These are phyloP conservation scores for Diospyros lotus DNA, from an alignment of 148 eudicot genomes.

Conservation along the genomic window DNA sequence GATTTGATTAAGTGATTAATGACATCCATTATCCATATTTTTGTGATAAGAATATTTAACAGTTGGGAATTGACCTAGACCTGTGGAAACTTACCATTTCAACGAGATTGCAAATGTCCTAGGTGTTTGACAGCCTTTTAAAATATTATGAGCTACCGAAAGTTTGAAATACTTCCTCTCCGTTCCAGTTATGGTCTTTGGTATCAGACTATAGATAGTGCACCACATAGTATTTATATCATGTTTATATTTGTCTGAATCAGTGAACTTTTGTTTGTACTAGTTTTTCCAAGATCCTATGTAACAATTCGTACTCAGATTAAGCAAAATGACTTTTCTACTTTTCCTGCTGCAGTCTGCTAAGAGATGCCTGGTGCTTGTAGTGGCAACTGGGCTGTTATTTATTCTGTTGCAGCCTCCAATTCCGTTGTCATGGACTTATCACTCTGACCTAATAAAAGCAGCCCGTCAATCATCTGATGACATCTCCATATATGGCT, in stretches of 20 bases:
- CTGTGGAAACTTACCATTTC: neutral
- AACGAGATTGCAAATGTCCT: neutral
- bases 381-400: conserved; percentile 75
- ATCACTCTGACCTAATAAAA: conserved; percentile 77
- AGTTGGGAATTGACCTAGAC: neutral
- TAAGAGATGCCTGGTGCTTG: conserved; percentile 82
- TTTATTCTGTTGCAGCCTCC: conserved; percentile 91
- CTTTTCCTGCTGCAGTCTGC: conserved; percentile 54
- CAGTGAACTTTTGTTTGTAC: neutral
- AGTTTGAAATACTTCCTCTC: neutral
- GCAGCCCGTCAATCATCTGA: conserved; percentile 87
- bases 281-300: neutral
- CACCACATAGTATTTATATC: neutral
- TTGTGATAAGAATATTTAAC: neutral
- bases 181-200: neutral
- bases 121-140: neutral
- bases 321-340: conserved; percentile 3
- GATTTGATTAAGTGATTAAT: neutral
- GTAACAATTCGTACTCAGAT: neutral
- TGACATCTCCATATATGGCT: conserved; percentile 90
- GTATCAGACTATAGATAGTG: neutral
- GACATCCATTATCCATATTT: neutral
- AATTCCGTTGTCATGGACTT: conserved; percentile 67
- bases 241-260: conserved; percentile 6
- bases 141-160: neutral